phyloP scores from a whole-genome alignment of 1,284 basidiomycete genomes.

The Taiwanofungus camphoratus region DNA sequence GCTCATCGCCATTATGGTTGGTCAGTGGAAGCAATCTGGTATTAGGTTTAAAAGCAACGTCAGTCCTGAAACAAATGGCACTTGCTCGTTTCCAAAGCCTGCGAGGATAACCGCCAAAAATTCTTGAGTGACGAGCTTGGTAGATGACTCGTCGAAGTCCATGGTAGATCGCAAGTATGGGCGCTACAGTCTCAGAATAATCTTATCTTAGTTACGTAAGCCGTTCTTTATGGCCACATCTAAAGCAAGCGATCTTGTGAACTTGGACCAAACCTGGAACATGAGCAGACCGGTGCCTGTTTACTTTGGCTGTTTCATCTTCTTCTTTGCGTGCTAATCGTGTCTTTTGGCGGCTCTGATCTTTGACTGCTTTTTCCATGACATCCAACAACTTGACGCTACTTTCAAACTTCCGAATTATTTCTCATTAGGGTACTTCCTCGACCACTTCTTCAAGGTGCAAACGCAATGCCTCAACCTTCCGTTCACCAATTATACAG shows the following conservation, averaged over 20 bases:
- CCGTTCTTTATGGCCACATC: no score
- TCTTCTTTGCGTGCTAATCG: no score
- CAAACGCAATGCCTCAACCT: conserved; percentile 21
- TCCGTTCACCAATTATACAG: conserved; percentile 41
- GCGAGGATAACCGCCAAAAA: conserved; percentile 83
- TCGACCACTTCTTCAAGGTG: not conserved
- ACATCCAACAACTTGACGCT: no score
- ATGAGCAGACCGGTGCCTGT: no score
- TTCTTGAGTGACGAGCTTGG: conserved; percentile 52
- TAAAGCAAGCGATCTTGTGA: no score
- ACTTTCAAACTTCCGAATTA: not conserved
- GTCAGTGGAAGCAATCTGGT: conserved; percentile 67
- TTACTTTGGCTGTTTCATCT: no score
- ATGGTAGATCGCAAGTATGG: no score
- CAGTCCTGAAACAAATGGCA: conserved; percentile 8
- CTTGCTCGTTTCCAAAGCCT: conserved; percentile 84
- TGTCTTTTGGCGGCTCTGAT: no score
- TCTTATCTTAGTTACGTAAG: no score
- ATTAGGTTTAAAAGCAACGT: conserved; percentile 14
- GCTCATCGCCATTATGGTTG: conserved; percentile 65
- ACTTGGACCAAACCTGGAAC: no score
- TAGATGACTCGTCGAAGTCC: conserved; percentile 56
- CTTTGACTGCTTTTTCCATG: no score
- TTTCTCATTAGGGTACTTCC: not conserved
- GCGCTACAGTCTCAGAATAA: no score